These are phyloP conservation scores for Kodamaea neixiangensis DNA, from an alignment of 805 yeast species.

Conservation along the genomic window DNA sequence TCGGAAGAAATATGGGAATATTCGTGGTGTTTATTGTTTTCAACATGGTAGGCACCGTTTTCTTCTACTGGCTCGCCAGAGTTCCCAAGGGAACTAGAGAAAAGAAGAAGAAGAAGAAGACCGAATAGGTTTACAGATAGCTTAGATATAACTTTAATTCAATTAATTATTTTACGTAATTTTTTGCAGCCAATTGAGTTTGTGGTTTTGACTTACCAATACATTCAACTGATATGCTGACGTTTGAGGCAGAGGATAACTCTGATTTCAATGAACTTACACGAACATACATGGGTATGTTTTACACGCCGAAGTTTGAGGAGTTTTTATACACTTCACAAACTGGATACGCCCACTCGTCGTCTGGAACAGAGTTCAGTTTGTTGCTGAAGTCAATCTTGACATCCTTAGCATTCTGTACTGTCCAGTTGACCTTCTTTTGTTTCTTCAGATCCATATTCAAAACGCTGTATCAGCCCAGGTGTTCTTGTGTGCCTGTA, in stretches of 20 bases:
- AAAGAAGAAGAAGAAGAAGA: slow-evolving; percentile 11
- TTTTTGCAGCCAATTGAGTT: slow-evolving; percentile 4
- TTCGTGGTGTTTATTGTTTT: slow-evolving; percentile 27
- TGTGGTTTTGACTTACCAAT: not conserved
- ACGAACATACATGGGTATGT: slow-evolving; percentile 28
- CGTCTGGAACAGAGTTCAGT: slow-evolving; percentile 58
- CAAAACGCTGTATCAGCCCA: slow-evolving; percentile 53
- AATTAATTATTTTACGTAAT: not conserved
- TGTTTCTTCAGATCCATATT: slow-evolving; percentile 37
- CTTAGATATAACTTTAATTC: not conserved
- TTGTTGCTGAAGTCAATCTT: slow-evolving; percentile 57
- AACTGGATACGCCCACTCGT: slow-evolving; percentile 57
- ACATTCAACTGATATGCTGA: slow-evolving; percentile 4
- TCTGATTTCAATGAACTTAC: slow-evolving; percentile 29
- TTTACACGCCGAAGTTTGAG: slow-evolving; percentile 30
- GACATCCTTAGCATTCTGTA: slow-evolving; percentile 55
- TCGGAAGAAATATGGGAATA: slow-evolving; percentile 33
- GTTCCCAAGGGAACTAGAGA: slow-evolving; percentile 38
- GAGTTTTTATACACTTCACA: slow-evolving; percentile 54
- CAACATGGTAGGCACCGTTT: slow-evolving; percentile 27
- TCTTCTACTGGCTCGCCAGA: slow-evolving; percentile 43
- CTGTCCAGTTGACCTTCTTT: slow-evolving; percentile 49
- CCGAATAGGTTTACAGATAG: not conserved
- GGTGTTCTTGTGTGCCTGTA: slow-evolving; percentile 46
- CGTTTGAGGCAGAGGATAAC: slow-evolving; percentile 6